A percentile compares a stretch with the other conserved stretches of the same genome.
These are phyloP conservation scores for Fraxinus velutina DNA, from an alignment of 305 asterid genomes.

Conservation along the genomic window DNA sequence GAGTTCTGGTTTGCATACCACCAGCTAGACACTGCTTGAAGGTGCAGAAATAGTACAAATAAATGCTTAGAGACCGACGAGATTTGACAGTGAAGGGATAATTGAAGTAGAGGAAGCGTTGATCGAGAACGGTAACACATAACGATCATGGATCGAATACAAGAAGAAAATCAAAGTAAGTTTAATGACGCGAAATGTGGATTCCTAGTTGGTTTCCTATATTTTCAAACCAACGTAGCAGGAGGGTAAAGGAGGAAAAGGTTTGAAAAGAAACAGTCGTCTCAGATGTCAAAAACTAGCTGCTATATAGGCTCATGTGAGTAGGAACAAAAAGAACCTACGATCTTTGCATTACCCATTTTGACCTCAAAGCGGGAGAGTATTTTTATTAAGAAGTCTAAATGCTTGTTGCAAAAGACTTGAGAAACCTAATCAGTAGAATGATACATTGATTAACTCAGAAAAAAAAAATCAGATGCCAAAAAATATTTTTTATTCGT, in stretches of 20 bases:
- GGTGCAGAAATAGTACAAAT: background rate
- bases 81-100: background rate
- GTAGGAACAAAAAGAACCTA: background rate
- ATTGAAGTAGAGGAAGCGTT: background rate
- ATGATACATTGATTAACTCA: background rate
- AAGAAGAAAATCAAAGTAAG: background rate
- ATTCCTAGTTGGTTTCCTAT: background rate
- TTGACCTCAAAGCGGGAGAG: background rate
- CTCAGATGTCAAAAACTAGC: background rate
- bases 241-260: background rate
- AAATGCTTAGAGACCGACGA: background rate
- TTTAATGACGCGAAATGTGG: background rate
- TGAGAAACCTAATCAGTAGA: background rate
- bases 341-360: background rate
- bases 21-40: background rate
- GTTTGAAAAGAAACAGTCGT: background rate
- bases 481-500: background rate
- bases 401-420: background rate
- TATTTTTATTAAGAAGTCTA: background rate
- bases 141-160: background rate
- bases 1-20: background rate
- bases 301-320: background rate
- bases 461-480: background rate
- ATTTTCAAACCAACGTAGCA: background rate
- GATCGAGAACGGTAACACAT: background rate